These are phyloP conservation scores for Suillus discolor DNA, from an alignment of 768 basidiomycete species.

Conservation along the genomic window DNA sequence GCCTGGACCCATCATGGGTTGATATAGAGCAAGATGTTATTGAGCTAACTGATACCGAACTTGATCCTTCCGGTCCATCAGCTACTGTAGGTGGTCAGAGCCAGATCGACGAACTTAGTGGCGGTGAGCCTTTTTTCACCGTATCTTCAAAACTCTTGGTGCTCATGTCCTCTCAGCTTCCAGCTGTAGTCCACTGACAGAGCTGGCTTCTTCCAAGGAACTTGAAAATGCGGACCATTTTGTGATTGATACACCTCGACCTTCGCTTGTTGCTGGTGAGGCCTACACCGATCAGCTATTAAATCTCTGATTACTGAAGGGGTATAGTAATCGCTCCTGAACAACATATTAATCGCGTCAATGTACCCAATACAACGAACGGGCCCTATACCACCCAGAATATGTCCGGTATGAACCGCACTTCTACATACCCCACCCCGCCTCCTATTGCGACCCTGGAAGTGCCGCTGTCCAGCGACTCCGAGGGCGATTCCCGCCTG, in stretches of 20 bases:
- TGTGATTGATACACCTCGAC: background rate
- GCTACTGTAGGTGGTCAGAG: background rate
- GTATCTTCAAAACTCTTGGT: background rate
- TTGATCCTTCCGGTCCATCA: background rate
- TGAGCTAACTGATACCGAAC: constrained; percentile 5
- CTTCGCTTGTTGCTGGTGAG: constrained; percentile 1
- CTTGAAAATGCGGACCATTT: background rate
- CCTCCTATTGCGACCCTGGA: constrained; percentile 17
- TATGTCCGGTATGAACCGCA: background rate
- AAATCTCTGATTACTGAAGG: background rate
- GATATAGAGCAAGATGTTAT: constrained; percentile 2
- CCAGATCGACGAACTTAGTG: background rate
- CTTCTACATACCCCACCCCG: constrained; percentile 11
- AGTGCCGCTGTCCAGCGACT: constrained; percentile 15
- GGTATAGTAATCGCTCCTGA: background rate
- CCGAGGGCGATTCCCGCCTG: constrained; percentile 26
- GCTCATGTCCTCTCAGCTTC: background rate
- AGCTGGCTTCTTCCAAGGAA: background rate
- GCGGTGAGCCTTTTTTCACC: background rate
- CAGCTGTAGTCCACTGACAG: background rate
- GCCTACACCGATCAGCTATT: background rate
- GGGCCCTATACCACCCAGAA: background rate
- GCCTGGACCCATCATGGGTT: background rate
- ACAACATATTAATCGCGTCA: too few species aligned
- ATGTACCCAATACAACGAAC: background rate